Base-by-base conservation (phyloP, 2,329 filamentous ascomycete species). In the Nannizzia gypsea region DNA sequence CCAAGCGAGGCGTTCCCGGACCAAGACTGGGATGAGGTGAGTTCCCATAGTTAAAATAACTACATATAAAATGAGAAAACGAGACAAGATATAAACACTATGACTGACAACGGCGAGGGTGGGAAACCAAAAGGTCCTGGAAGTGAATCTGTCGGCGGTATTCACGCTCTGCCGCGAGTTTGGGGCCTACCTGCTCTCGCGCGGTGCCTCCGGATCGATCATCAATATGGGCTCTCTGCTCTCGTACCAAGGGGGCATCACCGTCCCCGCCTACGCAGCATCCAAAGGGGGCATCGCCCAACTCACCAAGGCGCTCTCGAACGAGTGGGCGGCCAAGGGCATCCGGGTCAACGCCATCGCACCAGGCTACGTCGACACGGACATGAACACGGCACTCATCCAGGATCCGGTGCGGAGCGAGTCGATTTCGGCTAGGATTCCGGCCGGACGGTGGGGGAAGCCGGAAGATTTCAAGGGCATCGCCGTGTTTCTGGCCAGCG, bases 311-410 rank as follows among this genome's bases (percentile, higher is more conserved):
- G 86, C 86, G 26, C 78, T 96, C 61, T 84, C 85, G 54, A 96
- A 96, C 70, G 89, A 95, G 75, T 96, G 90, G 90, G 83, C 85
- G 0, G 73, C 78, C n/a, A 81, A 84, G 68, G 90, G 90, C 1
- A 81, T 96, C 63, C 89, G 82, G 0, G 90, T 96, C 44, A 96
- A 96, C 72, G 89, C 87, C 6, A 89, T 96, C 69, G 90, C 90
- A 1, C 90, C 90, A 0, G 90, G 90, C 0, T 96, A 96, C 73
- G 89, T 95, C 66, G 88, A 83, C 56, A 96, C 90, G n/a, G 90
- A 96, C 62, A 96, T 96, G 91, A 96, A 96, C 71, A 81, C 80
- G 65, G 90, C 90, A 2, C 74, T 96, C 68, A 82, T 95, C 48
- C 81, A 85, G 57, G 85, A 96, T 72, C 73, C 81, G 67, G 82